phyloP scores from a whole-genome alignment of 768 basidiomycete genomes.

The Hericium coralloides region DNA sequence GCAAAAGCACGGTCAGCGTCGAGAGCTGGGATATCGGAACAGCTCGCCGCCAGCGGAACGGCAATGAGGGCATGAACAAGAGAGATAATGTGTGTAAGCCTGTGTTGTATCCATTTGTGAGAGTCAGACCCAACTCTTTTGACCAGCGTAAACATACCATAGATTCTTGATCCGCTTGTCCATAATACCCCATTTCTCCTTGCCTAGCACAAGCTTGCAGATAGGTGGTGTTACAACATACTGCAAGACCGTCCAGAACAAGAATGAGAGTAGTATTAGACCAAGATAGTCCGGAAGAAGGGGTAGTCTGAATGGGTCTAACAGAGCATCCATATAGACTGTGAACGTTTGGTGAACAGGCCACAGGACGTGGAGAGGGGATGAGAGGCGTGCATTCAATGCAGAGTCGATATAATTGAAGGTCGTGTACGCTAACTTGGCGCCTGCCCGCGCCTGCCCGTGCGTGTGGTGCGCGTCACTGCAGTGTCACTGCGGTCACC shows the following conservation, averaged over 20 bases:
- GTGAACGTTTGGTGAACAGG: too few relatives aligned
- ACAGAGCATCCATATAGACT: too few relatives aligned
- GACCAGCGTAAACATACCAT: conserved; percentile 3
- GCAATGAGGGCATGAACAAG: conserved; percentile 64
- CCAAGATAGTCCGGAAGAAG: conserved; percentile 44
- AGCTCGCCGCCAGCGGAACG: conserved; percentile 51
- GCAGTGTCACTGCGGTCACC: too few relatives aligned
- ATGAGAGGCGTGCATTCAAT: too few relatives aligned
- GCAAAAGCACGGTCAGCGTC: conserved; percentile 65
- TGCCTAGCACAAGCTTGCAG: conserved; percentile 32
- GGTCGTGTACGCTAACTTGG: too few relatives aligned
- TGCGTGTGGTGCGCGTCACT: too few relatives aligned
- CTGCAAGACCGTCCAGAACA: conserved; percentile 51
- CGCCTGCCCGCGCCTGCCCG: too few relatives aligned
- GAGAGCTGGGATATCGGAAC: conserved; percentile 39
- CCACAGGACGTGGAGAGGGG: too few relatives aligned
- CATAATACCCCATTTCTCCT: conserved; percentile 32
- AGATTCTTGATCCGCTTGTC: background rate
- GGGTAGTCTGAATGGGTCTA: background rate
- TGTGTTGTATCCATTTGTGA: conserved; percentile 18
- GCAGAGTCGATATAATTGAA: too few relatives aligned
- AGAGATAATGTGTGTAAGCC: conserved; percentile 66
- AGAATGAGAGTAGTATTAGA: conserved; percentile 43
- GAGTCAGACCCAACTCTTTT: background rate
- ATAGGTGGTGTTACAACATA: conserved; percentile 44